Percentiles rank a stretch among this genome's conserved stretches.
These are phyloP conservation scores for Hyphodiscus sp. DNA, from an alignment of 2,329 filamentous ascomycete species.

Conservation along the genomic window DNA sequence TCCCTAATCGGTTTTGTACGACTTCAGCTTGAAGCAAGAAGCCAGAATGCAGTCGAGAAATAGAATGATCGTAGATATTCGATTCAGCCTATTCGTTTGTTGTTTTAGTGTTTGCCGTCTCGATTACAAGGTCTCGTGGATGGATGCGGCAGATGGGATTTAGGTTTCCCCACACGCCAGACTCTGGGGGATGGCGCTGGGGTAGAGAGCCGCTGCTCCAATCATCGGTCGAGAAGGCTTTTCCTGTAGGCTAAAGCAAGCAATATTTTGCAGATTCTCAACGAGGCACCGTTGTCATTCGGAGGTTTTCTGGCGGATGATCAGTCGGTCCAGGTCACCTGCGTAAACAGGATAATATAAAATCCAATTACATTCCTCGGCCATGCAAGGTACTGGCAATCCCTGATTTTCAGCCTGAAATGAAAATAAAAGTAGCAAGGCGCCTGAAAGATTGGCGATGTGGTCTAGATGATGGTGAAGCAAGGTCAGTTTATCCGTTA, in stretches of 20 bases:
- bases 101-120: slow-evolving; percentile 2
- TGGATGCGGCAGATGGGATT: slow-evolving; percentile 14
- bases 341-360: background rate
- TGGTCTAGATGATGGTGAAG: background rate
- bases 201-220: background rate
- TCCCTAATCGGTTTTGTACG: background rate
- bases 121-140: background rate
- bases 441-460: slow-evolving; percentile 5
- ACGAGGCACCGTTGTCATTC: background rate
- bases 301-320: background rate
- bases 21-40: background rate
- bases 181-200: background rate
- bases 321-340: background rate
- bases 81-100: slow-evolving; percentile 10
- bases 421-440: background rate
- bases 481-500: background rate
- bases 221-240: background rate
- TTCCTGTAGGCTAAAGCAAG: background rate
- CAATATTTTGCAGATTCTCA: background rate
- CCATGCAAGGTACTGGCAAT: slow-evolving; percentile 6
- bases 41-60: background rate
- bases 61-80: background rate
- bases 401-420: background rate
- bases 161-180: slow-evolving; percentile 15
- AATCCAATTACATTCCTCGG: background rate